Evolutionary conservation across 2,329 filamentous ascomycete genomes (phyloP), one percentile per base, ranked within the genome.

Genomic region (Aspergillus tanneri): DNA sequence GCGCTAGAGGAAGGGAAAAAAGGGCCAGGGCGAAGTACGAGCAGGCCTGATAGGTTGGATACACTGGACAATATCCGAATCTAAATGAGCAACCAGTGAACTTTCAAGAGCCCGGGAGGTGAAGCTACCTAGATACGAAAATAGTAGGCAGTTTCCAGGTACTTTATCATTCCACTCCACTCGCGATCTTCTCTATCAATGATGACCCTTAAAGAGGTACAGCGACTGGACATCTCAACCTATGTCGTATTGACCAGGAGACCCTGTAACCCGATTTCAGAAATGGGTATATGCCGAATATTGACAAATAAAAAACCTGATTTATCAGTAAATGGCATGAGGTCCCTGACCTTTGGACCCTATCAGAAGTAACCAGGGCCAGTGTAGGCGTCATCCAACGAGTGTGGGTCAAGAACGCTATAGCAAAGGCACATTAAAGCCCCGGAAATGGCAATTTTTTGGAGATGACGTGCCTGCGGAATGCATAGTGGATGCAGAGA

Each of bases 351-450:
- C 14, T 25, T n/a, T 41, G 44, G 21, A 19, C 19, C 39, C 14
- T 6, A 12, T 32, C 19, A n/a, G 28, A 30, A 18, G 18, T 34
- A 16, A 22, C 39, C 43, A 47, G 25, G 28, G 46, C 35, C 30
- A 42, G 40, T 55, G 50, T 50, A 55, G 32, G 47, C 36, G 50
- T 55, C 53, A 55, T 55, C 27, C 28, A 49, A 36, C 27, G 23
- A 14, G 22, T 9, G 5, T 16, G n/a, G 28, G 16, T 5, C 3
- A n/a, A 16, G 41, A 25, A 4, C n/a, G 18, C 10, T 19, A 21
- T 21, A 14, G 30, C 30, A 34, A 12, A 10, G 30, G 14, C 10
- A 10, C 16, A 18, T 7, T n/a, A 3, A 23, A 2, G 12, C 19
- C 23, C 47, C 37, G 50, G 40, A 50, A 45, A 46, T 42, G 34